A percentile compares a stretch with the other conserved stretches of the same genome.
These are phyloP conservation scores for Wickerhamomyces bovis DNA, from an alignment of 805 yeast genomes.

Conservation along the genomic window DNA sequence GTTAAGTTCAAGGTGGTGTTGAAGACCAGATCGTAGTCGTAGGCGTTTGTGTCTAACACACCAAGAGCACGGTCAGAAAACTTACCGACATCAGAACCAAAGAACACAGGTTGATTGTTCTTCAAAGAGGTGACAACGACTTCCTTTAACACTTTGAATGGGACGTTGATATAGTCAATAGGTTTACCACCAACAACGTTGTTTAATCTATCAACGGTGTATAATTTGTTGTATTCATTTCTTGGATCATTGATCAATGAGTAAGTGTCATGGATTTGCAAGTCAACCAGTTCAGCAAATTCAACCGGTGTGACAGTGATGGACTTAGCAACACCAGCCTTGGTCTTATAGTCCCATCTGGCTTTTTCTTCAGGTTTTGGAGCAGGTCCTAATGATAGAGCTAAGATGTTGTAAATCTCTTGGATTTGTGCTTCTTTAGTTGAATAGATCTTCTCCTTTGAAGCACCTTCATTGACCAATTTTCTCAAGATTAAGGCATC, in stretches of 20 bases:
- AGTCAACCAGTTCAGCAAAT: conserved; percentile 51
- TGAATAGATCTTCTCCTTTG: conserved; percentile 28
- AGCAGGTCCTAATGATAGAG: conserved; percentile 68
- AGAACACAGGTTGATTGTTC: conserved; percentile 71
- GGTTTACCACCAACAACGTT: conserved; percentile 64
- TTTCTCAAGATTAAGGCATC: conserved; percentile 62
- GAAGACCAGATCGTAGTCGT: conserved; percentile 56
- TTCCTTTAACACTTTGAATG: conserved; percentile 46
- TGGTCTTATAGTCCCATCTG: conserved; percentile 69
- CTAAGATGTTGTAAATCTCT: conserved; percentile 56
- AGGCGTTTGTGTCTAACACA: conserved; percentile 60
- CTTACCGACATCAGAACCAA: conserved; percentile 82
- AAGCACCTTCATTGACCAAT: conserved; percentile 33
- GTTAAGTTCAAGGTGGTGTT: conserved; percentile 44
- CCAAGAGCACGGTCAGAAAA: conserved; percentile 54
- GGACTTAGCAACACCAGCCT: conserved; percentile 43
- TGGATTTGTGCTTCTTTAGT: conserved; percentile 45
- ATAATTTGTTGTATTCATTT: conserved; percentile 54
- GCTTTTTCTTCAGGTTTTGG: conserved; percentile 63
- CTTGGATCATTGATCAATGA: conserved; percentile 79
- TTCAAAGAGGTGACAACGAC: conserved; percentile 62
- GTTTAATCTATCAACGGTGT: conserved; percentile 68
- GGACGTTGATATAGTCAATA: conserved; percentile 64
- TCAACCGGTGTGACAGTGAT: conserved; percentile 55
- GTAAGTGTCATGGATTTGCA: conserved; percentile 45